Evolutionary conservation across 257 asterid genomes (phyloP).

Genomic region (Fraxinus excelsior): DNA sequence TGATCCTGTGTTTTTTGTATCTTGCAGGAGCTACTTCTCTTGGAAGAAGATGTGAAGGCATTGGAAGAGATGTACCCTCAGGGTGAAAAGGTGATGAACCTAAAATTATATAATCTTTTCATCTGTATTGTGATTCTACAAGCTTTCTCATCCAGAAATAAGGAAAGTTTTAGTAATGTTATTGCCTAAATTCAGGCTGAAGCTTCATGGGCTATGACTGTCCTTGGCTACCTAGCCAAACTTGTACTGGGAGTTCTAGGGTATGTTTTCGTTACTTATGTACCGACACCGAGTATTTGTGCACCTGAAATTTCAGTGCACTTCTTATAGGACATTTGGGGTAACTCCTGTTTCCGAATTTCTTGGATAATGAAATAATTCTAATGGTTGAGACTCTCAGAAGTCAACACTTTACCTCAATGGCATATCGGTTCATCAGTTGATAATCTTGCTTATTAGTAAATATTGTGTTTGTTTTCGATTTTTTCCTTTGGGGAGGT

Average conservation of each 20-base stretch:
- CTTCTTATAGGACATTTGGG: not conserved
- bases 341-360: not conserved
- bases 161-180: constrained; percentile 8
- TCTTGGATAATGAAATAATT: not conserved
- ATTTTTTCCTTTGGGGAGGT: too few relatives aligned
- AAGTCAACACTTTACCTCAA: not conserved
- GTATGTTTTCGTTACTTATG: constrained; percentile 41
- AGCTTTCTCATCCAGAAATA: constrained; percentile 16
- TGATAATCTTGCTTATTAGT: not conserved
- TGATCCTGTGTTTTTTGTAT: constrained; percentile 16
- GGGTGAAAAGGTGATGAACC: constrained; percentile 87
- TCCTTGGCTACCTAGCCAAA: constrained; percentile 91
- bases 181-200: constrained; percentile 72
- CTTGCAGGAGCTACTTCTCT: constrained; percentile 82
- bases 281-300: not conserved
- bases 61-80: constrained; percentile 99
- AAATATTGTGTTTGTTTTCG: not conserved
- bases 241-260: constrained; percentile 87
- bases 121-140: not conserved
- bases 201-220: constrained; percentile 96
- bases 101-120: constrained; percentile 2
- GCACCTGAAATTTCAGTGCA: not conserved
- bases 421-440: not conserved
- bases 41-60: constrained; percentile 93
- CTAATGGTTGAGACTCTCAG: not conserved